Percentiles rank a stretch among this genome's conserved stretches.
Conservation (phyloP, 2,329 filamentous ascomycete genomes). For the Trichoderma atroviride region DNA sequence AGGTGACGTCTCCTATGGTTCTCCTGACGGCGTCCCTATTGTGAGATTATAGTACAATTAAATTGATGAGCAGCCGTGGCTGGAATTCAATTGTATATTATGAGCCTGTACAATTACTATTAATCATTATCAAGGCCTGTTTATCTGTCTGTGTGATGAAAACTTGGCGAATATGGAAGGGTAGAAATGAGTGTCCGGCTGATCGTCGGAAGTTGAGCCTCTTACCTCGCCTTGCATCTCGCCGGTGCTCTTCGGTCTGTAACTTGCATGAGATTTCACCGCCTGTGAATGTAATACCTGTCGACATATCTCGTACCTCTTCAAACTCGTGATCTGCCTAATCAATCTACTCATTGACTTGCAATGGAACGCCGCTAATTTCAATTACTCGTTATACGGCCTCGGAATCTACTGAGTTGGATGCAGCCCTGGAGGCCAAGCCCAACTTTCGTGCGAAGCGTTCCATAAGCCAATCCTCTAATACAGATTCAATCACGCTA, state of each 20-base stretch:
- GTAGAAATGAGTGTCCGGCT: not conserved
- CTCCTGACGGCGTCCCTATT: slow-evolving; percentile 7
- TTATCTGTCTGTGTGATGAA: not conserved
- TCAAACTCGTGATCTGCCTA: not conserved
- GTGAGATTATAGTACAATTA: slow-evolving; percentile 26
- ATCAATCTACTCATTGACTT: not conserved
- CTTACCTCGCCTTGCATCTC: not conserved
- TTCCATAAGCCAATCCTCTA: not conserved
- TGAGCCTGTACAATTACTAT: not conserved
- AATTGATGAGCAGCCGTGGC: slow-evolving; percentile 16
- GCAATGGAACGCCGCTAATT: not conserved
- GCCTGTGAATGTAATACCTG: too few relatives aligned
- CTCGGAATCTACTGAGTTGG: not conserved
- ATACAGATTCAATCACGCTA: too few relatives aligned
- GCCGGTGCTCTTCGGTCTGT: not conserved
- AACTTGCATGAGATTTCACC: not conserved
- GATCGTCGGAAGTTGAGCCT: slow-evolving; percentile 8
- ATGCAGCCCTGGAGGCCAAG: not conserved
- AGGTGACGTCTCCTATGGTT: slow-evolving; percentile 4
- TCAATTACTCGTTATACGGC: not conserved
- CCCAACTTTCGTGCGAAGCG: not conserved
- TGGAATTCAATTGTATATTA: slow-evolving; percentile 13
- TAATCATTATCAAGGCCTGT: not conserved
- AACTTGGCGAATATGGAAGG: not conserved
- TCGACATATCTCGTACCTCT: not conserved